Evolutionary conservation across 371 early-diverging fungal species (phyloP), one percentile per base, ranked within the genome.

Genomic region (Synchytrium microbalum): DNA sequence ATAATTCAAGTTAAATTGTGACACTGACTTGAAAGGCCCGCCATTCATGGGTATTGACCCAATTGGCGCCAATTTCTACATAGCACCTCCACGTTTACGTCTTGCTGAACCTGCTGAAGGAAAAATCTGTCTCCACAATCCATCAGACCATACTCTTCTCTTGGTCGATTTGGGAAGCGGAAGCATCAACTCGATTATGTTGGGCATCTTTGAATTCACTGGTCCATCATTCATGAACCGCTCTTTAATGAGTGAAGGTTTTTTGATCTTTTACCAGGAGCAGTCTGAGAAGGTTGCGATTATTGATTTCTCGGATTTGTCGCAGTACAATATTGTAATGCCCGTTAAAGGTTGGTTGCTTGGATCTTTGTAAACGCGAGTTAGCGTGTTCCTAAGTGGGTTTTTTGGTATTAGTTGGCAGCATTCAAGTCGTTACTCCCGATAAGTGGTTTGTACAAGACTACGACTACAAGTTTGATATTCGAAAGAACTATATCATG

Each of bases 81-180:
- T 64, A 74, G 84, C 85, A 19, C 82, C 87, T 55, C 84, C 85
- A 56, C 68, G 82, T 31, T 74, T 87, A 32, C 76, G 78, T 19
- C 72, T 87, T 25, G 74, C 86, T 0, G 72, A 70, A 38, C 19
- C 71, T 30, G 38, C 46, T 24, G 69, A 78, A 5, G 74, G 82
- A n/a, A 75, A 75, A 54, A 64, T 90, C 23, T 76, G 81, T 52
- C 69, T 90, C 38, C 86, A 87, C 63, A 86, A 88, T 59, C 82
- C 88, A n/a, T 71, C 79, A 8, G 86, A 87, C 57, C 84, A 87
- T 63, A 82, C 80, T 29, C 59, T 90, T 32, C 72, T 88, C 0
- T 78, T 83, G 46, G 72, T 87, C 58, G 86, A 90, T 64, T 84
- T 86, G 52, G 64, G 59, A 57, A 58, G 60, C 81, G 74, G 63